Base-by-base conservation (phyloP, 805 yeast genomes). In the Suhomyces tanzawaensis region DNA sequence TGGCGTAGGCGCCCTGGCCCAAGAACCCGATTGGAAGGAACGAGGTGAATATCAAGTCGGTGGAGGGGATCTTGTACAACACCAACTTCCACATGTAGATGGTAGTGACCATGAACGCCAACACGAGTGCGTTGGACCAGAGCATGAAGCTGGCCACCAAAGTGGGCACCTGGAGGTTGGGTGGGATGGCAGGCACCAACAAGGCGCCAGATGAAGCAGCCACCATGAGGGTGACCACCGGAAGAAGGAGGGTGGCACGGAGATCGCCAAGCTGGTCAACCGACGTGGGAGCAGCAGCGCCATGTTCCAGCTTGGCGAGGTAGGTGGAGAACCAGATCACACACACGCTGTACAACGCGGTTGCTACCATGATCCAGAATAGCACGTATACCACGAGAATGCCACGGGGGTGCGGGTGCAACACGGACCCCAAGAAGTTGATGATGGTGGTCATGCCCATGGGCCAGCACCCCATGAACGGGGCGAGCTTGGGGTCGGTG, bases 1-100 rank as follows among this genome's bases (percentile, higher is more conserved):
- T 71, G 2, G 85, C 85, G 58, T 69, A 85, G 2, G 86, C 74
- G 1, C 93, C 95, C 60, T 89, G 96, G 14, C 96, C 96, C 53
- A 85, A 58, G 29, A 90, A 81, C 6, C 96, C 96, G 32, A 88
- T 66, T 1, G 95, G 89, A 36, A 87, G 71, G 53, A 88, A 86
- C 33, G 79, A 62, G n/a, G 89, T 73, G 53, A 82, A 82, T 2
- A 83, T 72, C 32, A 62, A 49, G 7, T 60, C 56, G 39, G 79
- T 72, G 4, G 71, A 62, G 2, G 95, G 90, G 18, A 81, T 58
- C 46, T 81, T 81, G 52, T 72, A 66, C 2, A 78, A 60, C 17
- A 81, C 56, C 17, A 85, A 59, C 38, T 80, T 77, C 71, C 82
- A 71, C 44, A 82, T 64, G 54, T 81, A 79, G 3, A 85, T 63